phyloP scores from a whole-genome alignment of 805 yeast species.

The Scheffersomyces spartinae region DNA sequence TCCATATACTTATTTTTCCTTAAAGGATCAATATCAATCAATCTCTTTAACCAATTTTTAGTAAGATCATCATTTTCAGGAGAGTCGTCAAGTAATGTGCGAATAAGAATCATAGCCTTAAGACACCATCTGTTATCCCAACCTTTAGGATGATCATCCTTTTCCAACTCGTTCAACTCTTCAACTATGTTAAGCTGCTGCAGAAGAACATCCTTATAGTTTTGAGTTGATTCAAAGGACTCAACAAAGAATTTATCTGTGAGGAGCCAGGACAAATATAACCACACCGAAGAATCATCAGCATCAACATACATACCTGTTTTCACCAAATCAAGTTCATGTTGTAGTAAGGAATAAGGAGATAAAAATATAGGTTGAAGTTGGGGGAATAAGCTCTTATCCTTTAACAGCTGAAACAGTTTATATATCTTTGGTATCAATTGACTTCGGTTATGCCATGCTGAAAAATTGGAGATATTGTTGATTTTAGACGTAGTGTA shows the following conservation, averaged over 20 bases:
- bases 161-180: slow-evolving; percentile 64
- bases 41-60: slow-evolving; percentile 23
- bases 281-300: slow-evolving; percentile 90
- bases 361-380: slow-evolving; percentile 13
- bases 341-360: slow-evolving; percentile 25
- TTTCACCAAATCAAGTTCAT: slow-evolving; percentile 59
- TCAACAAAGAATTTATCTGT: slow-evolving; percentile 28
- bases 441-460: slow-evolving; percentile 85
- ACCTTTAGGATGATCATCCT: slow-evolving; percentile 41
- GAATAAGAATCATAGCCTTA: slow-evolving; percentile 40
- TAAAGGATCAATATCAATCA: slow-evolving; percentile 52
- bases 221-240: too few species aligned
- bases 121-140: slow-evolving; percentile 68
- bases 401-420: slow-evolving; percentile 3
- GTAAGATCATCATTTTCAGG: slow-evolving; percentile 16
- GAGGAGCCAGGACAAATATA: slow-evolving; percentile 73
- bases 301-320: slow-evolving; percentile 90
- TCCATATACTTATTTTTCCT: slow-evolving; percentile 49
- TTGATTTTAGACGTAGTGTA: slow-evolving; percentile 75
- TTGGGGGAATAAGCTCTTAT: slow-evolving; percentile 6
- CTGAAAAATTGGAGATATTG: slow-evolving; percentile 87
- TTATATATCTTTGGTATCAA: slow-evolving; percentile 45
- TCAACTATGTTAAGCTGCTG: slow-evolving; percentile 37
- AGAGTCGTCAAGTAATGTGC: slow-evolving; percentile 4
- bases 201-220: slow-evolving; percentile 23